Conservation (phyloP, 495 filamentous ascomycete genomes). For the Neurospora pannonica region DNA sequence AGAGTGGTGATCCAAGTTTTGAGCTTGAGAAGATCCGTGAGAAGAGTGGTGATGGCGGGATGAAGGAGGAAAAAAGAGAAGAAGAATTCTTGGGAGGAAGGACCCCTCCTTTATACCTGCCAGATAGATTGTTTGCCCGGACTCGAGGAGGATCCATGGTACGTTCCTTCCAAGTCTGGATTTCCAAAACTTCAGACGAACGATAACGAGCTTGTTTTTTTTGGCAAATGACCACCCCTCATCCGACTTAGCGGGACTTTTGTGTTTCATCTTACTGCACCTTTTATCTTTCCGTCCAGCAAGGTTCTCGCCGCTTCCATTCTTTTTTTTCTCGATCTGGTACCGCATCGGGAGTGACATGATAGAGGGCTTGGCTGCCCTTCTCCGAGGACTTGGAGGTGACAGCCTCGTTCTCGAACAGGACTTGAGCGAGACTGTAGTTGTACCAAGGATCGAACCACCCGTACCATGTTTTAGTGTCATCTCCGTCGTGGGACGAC, state of each 20-base stretch:
- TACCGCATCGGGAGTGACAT: neutral
- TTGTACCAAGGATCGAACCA: neutral
- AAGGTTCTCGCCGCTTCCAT: conserved; percentile 4
- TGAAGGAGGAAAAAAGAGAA: neutral
- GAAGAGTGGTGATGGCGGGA: neutral
- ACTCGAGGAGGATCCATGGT: neutral
- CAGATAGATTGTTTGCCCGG: neutral
- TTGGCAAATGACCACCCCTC: neutral
- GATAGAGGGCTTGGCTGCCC: neutral
- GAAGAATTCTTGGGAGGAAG: neutral
- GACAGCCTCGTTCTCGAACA: neutral
- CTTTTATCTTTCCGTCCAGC: neutral
- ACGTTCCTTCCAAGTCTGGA: neutral
- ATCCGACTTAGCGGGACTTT: neutral
- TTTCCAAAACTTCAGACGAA: neutral
- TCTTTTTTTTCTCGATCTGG: neutral
- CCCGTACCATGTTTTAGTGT: neutral
- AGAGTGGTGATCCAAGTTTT: neutral
- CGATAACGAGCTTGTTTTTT: neutral
- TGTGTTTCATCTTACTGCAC: neutral
- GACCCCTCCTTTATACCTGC: neutral
- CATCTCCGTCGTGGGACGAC: neutral
- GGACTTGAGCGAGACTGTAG: neutral
- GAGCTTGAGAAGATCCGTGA: neutral
- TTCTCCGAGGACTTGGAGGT: neutral